These are phyloP conservation scores for Trichomonascaceae sp. DNA, from an alignment of 1,139 yeast genomes.

Conservation along the genomic window DNA sequence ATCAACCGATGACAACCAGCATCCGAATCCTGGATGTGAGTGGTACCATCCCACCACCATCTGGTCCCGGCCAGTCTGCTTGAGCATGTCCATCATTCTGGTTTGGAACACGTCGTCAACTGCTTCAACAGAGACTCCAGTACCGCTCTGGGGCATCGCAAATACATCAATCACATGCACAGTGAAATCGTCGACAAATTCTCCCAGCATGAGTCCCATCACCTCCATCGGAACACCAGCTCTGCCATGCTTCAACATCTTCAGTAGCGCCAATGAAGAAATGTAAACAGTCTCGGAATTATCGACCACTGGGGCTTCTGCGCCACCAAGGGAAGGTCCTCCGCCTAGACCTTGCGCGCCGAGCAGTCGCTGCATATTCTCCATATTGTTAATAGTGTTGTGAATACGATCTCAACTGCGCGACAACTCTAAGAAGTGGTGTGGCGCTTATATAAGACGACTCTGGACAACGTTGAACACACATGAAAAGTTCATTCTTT, in stretches of 20 bases:
- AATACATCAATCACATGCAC: slow-evolving; percentile 95
- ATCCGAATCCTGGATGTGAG: slow-evolving; percentile 99
- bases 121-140: slow-evolving; percentile 98
- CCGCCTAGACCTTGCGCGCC: slow-evolving; percentile 35
- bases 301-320: slow-evolving; percentile 77
- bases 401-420: background rate
- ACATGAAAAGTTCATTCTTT: too few relatives aligned
- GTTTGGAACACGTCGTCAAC: slow-evolving; percentile 99
- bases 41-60: slow-evolving; percentile 99
- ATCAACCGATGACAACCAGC: slow-evolving; percentile 96
- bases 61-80: slow-evolving; percentile 96
- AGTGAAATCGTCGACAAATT: slow-evolving; percentile 93
- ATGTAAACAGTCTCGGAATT: slow-evolving; percentile 94
- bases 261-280: slow-evolving; percentile 84
- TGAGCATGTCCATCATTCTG: slow-evolving; percentile 98
- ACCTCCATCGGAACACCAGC: slow-evolving; percentile 99
- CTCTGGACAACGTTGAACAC: too few relatives aligned
- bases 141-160: slow-evolving; percentile 95
- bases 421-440: background rate
- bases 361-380: slow-evolving; percentile 59
- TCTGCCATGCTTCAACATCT: slow-evolving; percentile 95
- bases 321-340: slow-evolving; percentile 13
- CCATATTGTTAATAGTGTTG: slow-evolving; percentile 31
- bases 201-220: slow-evolving; percentile 99
- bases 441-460: background rate